Evolutionary conservation across 2,329 filamentous ascomycete species (phyloP).

Genomic region (Calonectria hongkongensis): DNA sequence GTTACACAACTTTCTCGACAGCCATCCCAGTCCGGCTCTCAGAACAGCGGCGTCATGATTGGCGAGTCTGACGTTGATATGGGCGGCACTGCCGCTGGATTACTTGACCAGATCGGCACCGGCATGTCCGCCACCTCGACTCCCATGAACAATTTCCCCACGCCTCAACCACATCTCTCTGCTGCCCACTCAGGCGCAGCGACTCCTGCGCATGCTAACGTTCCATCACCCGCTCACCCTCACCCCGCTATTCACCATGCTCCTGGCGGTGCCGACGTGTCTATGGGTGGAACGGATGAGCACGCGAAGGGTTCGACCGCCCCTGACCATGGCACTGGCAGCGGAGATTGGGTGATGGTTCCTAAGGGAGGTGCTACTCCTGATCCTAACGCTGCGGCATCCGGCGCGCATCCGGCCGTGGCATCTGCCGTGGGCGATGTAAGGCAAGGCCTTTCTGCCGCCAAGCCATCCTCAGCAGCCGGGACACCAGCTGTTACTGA

Average conservation of each 20-base stretch:
- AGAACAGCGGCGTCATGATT: slow-evolving; percentile 72
- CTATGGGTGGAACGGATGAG: slow-evolving; percentile 73
- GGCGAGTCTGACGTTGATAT: slow-evolving; percentile 79
- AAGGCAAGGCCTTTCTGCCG: slow-evolving; percentile 45
- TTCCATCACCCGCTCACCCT: slow-evolving; percentile 66
- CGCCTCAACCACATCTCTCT: slow-evolving; percentile 76
- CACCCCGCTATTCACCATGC: slow-evolving; percentile 47
- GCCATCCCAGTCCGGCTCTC: slow-evolving; percentile 73
- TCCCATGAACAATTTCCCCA: slow-evolving; percentile 75
- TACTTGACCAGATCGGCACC: slow-evolving; percentile 82
- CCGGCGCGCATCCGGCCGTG: slow-evolving; percentile 25
- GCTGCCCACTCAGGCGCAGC: slow-evolving; percentile 73
- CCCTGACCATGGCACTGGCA: slow-evolving; percentile 70
- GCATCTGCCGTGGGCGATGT: slow-evolving; percentile 37
- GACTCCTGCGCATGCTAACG: slow-evolving; percentile 72
- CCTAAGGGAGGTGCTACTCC: slow-evolving; percentile 75
- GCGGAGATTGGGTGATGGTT: slow-evolving; percentile 85
- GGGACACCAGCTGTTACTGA: slow-evolving; percentile 59
- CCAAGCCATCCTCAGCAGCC: slow-evolving; percentile 47
- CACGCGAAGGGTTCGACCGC: slow-evolving; percentile 64
- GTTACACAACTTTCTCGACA: slow-evolving; percentile 69
- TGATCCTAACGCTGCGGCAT: slow-evolving; percentile 55
- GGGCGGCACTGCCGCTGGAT: slow-evolving; percentile 77
- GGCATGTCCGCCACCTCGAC: slow-evolving; percentile 77
- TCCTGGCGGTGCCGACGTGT: slow-evolving; percentile 58